Base-by-base conservation (phyloP, 768 basidiomycete species). In the Porphyrellus cyaneotinctus region DNA sequence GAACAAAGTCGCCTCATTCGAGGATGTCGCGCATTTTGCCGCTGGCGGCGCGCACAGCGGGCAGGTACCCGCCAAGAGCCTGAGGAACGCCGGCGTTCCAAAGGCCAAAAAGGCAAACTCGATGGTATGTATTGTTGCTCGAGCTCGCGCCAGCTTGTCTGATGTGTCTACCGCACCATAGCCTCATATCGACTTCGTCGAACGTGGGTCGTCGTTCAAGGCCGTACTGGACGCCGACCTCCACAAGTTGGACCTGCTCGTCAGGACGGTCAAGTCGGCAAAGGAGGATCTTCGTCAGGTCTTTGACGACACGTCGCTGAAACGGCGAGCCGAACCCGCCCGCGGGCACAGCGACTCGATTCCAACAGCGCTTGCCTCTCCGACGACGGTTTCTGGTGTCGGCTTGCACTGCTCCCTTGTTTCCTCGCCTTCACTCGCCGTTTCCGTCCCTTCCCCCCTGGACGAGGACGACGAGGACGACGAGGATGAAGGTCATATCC, bases 1-100 rank as follows among this genome's bases (percentile, higher is more conserved):
- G 57, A 49, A 53, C 47, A 53, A 53, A 42, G n/a, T 13, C n/a
- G 18, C 47, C 51, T 58, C 57, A 28, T 24, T 54, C 28, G 47
- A 53, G 58, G 51, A 54, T 41, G 17, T 49, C 52, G 28, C 51
- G 44, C 57, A 4, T 47, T 32, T 42, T 38, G 23, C 51, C 38
- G 46, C 57, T 53, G 47, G 43, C 20, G 12, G 14, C 32, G 14
- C 6, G 37, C 47, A 28, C 20, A 15, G 14, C 32, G 14, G 4
- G 37, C 47, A 28, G 26, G 26, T 28, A 28, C 26, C 26, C 26
- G 26, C 26, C 26, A 28, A 54, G 31, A 36, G 31, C 15, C 36
- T 23, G 44, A 50, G 37, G 57, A 58, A 39, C 31, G 43, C 39
- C 37, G 47, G 47, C 22, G 39, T 54, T 49, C 28, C 57, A 35